Evolutionary conservation across 345 rosid genomes (phyloP), one percentile per base, ranked within the genome.

Genomic region (Camelina sativa): DNA sequence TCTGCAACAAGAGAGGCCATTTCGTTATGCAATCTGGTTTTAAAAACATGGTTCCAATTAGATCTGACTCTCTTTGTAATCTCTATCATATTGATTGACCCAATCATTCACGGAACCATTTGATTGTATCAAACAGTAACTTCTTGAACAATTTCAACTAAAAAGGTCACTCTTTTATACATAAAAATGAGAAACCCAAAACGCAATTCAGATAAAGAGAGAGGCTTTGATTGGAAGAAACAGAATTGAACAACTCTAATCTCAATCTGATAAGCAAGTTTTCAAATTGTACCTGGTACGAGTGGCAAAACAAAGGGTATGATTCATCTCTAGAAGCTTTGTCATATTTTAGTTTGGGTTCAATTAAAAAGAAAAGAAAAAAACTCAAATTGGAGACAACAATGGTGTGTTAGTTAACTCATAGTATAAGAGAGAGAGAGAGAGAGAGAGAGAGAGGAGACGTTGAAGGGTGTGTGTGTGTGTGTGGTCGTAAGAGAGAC

Each of bases 231-330:
- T 32, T 19, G 1, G 0, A 2, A 65, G 48, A 53, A 50, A 40
- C 38, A 51, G 15, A 52, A 67, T 37, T 7, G 17, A 67, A 25
- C 69, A 52, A 30, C 62, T 1, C 32, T 20, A 72, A n/a, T 10
- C 53, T 9, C 44, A 13, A 58, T 11, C 64, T 60, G 47, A 37
- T 37, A 2, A 47, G 7, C 38, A 67, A 28, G 67, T 37, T 16
- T 38, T 4, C 1, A 30, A 28, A 50, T 53, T 56, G 7, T 34
- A 74, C 78, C 78, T 74, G 66, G 78, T 6, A 58, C 67, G 78
- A 37, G 25, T 46, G 11, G 72, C 52, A 8, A 66, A 57, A 25
- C 52, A 38, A 48, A 74, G 52, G 23, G 67, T 25, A 2, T 74
- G 19, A 38, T 66, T 74, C 0, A 58, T 35, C 23, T 66, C 11